Evolutionary conservation across 2,329 filamentous ascomycete species (phyloP).

Genomic region (Ustilaginoidea virens): DNA sequence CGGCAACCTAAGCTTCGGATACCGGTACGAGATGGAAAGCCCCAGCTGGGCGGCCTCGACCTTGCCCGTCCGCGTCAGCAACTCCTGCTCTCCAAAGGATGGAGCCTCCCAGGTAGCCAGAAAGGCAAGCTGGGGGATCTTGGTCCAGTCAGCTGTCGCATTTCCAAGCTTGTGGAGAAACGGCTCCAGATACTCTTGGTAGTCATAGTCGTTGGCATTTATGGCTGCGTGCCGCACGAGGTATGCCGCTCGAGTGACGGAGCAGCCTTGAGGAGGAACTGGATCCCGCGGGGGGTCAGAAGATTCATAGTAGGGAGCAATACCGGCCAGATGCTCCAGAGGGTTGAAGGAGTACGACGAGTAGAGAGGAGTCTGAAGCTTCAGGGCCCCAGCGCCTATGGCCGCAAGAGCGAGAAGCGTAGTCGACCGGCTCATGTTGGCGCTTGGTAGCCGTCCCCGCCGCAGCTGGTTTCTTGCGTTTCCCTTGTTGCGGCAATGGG

Average conservation of each 20-base stretch:
- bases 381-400: slow-evolving; percentile 1
- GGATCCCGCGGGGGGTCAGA: slow-evolving; percentile 23
- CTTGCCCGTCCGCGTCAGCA: slow-evolving; percentile 45
- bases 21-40: slow-evolving; percentile 37
- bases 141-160: slow-evolving; percentile 40
- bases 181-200: slow-evolving; percentile 39
- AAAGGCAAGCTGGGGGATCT: slow-evolving; percentile 39
- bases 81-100: slow-evolving; percentile 37
- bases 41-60: slow-evolving; percentile 45
- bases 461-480: too few relatives aligned
- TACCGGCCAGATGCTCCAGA: slow-evolving; percentile 37
- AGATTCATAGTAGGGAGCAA: slow-evolving; percentile 41
- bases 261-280: slow-evolving; percentile 31
- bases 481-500: too few relatives aligned
- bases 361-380: slow-evolving; percentile 17
- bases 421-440: too few relatives aligned
- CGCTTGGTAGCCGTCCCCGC: too few relatives aligned
- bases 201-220: slow-evolving; percentile 44
- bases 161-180: slow-evolving; percentile 44
- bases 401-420: neutral
- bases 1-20: slow-evolving; percentile 36
- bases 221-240: slow-evolving; percentile 44
- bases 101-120: slow-evolving; percentile 40
- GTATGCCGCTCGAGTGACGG: slow-evolving; percentile 34
- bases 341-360: slow-evolving; percentile 36